Conservation (phyloP, 257 asterid genomes). For the Nicotiana knightiana region DNA sequence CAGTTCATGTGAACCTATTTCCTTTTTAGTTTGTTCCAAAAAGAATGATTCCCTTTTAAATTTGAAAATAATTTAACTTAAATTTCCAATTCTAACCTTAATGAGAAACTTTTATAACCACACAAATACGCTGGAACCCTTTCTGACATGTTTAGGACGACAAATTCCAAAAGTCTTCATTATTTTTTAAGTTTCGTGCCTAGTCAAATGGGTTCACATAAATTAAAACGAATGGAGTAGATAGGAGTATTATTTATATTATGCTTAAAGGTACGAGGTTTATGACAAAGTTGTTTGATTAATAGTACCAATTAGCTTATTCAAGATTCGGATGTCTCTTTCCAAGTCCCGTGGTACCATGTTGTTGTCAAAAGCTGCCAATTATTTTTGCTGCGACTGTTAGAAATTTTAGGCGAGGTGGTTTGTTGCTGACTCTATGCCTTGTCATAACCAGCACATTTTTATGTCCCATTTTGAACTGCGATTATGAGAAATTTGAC, state of each 20-base stretch:
- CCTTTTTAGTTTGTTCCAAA: too few relatives aligned
- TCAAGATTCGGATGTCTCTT: not conserved
- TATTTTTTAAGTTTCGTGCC: too few relatives aligned
- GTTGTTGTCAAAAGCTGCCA: not conserved
- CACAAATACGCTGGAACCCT: too few relatives aligned
- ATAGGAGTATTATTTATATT: not conserved
- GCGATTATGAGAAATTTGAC: constrained; percentile 1
- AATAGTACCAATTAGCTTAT: not conserved
- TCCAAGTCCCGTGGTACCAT: not conserved
- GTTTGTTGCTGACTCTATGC: not conserved
- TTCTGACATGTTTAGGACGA: too few relatives aligned
- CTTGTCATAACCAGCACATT: constrained; percentile 6
- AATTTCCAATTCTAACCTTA: too few relatives aligned
- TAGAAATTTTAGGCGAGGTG: not conserved
- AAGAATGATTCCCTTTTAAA: too few relatives aligned
- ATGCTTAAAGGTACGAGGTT: constrained; percentile 3
- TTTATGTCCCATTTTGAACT: not conserved
- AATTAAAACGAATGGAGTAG: too few relatives aligned
- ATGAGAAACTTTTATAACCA: too few relatives aligned
- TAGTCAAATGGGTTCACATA: not conserved
- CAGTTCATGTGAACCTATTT: too few relatives aligned
- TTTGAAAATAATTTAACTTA: too few relatives aligned
- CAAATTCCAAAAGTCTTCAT: too few relatives aligned
- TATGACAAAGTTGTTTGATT: not conserved
- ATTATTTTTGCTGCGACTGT: not conserved